Base-by-base conservation (phyloP, 192 early-diverging fungal genomes). In the Gigaspora rosea region DNA sequence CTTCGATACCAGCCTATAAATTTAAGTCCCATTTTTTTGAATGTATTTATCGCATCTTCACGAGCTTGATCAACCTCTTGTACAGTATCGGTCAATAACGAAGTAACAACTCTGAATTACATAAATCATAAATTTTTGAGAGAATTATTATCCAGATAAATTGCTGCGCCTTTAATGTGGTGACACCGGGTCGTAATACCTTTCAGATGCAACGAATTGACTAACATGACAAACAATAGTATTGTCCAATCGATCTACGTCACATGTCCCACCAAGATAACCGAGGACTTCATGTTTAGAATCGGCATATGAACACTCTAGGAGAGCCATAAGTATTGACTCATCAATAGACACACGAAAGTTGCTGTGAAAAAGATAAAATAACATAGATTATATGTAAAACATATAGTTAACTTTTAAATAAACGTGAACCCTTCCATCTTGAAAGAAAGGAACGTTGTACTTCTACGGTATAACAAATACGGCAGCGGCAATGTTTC, bases 1-100 rank as follows among this genome's bases (percentile, higher is more conserved):
- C 75, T 76, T 76, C 75, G 75, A 76, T 76, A 76, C 75, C 75
- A 76, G 10, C 75, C 75, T n/a, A 76, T 16, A 36, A 76, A 56
- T 10, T 51, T 8, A 9, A 48, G 33, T 15, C 63, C 63, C 3
- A 52, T 49, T 10, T 52, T n/a, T 4, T 13, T 18, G 8, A 76
- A 76, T 15, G 33, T 51, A 50, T 76, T 36, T 20, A 76, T 46
- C 0, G 75, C 75, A 9, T 52, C 13, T 35, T 59, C 27, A 27
- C 22, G 32, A 16, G 75, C 46, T 36, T 35, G n/a, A 33, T 27
- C 18, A 7, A 66, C 41, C 52, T 76, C 75, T 59, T 41, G 61
- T 16, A 76, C 63, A 13, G 27, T 65, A 54, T 51, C 64, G 33
- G 75, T 76, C 59, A 76, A 66, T 13, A 76, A 50, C 12, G 75